Evolutionary conservation across 441 rosid genomes (phyloP).

Genomic region (Biscutella auriculata): DNA sequence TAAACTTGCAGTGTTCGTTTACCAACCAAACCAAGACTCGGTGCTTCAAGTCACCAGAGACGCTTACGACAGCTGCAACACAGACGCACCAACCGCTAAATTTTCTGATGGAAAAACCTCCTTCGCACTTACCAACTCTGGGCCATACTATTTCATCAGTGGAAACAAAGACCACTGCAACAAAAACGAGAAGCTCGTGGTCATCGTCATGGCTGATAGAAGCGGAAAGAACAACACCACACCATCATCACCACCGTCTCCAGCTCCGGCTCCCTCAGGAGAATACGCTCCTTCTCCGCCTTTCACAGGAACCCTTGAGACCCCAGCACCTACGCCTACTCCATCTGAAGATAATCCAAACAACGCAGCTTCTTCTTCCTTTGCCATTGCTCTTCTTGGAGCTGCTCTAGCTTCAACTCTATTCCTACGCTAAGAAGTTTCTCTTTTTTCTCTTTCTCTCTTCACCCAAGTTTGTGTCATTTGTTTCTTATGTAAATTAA

Average conservation of each 20-base stretch:
- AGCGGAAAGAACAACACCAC: constrained; percentile 23
- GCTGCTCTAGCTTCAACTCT: constrained; percentile 38
- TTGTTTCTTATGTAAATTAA: constrained; percentile 17
- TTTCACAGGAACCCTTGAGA: constrained; percentile 20
- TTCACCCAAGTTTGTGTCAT: constrained; percentile 18
- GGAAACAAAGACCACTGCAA: constrained; percentile 62
- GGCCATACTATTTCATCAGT: constrained; percentile 67
- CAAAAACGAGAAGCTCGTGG: constrained; percentile 49
- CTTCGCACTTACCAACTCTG: constrained; percentile 41
- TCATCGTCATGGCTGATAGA: constrained; percentile 63
- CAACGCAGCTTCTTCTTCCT: constrained; percentile 34
- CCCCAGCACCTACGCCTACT: constrained; percentile 46
- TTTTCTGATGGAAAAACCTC: constrained; percentile 53
- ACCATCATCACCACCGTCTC: constrained; percentile 36
- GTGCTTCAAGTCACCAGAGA: constrained; percentile 54
- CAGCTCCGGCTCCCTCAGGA: constrained; percentile 42
- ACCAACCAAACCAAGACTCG: constrained; percentile 48
- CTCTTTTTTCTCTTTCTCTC: constrained; percentile 6
- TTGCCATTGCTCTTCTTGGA: constrained; percentile 33
- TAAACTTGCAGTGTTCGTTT: constrained; percentile 43
- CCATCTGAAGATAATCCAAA: constrained; percentile 27
- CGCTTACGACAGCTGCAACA: constrained; percentile 49
- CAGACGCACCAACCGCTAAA: constrained; percentile 30
- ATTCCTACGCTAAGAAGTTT: constrained; percentile 25
- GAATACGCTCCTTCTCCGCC: constrained; percentile 47